phyloP scores from a whole-genome alignment of 202 grass and related monocot genomes.

The Elaeis oleifera region DNA sequence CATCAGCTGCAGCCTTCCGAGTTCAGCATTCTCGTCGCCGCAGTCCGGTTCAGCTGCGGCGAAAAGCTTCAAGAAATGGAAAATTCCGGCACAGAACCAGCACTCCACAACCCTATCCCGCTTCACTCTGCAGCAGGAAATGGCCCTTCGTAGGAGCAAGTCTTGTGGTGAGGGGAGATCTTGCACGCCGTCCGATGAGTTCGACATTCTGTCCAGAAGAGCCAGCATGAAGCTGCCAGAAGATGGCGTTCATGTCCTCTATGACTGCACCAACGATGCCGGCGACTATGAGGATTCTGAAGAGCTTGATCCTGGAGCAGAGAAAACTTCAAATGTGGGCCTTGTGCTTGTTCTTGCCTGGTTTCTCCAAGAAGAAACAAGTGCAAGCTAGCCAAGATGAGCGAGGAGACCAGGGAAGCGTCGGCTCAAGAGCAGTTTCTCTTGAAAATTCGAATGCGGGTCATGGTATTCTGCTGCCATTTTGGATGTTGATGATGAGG shows the following conservation, averaged over 20 bases:
- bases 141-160: constrained; percentile 29
- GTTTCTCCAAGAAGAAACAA: constrained; percentile 40
- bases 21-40: constrained; percentile 5
- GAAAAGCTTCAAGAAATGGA: constrained; percentile 12
- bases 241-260: no score
- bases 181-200: constrained; percentile 20
- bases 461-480: constrained; percentile 33
- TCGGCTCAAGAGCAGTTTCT: constrained; percentile 46
- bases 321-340: constrained; percentile 46
- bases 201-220: constrained; percentile 36
- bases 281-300: constrained; percentile 11
- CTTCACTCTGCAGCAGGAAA: not conserved
- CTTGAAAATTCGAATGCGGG: constrained; percentile 57
- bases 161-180: constrained; percentile 38
- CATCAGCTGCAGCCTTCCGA: constrained; percentile 16
- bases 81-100: not conserved
- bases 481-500: constrained; percentile 14
- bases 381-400: not conserved
- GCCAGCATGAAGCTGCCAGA: constrained; percentile 11
- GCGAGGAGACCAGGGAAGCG: constrained; percentile 26
- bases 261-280: constrained; percentile 12
- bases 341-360: constrained; percentile 58
- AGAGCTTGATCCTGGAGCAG: not conserved
- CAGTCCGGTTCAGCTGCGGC: not conserved
- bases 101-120: not conserved